Percentiles rank a stretch among this genome's conserved stretches.
Evolutionary conservation across 2,329 filamentous ascomycete species (phyloP).

Genomic region (Pestalotiopsis sp.): DNA sequence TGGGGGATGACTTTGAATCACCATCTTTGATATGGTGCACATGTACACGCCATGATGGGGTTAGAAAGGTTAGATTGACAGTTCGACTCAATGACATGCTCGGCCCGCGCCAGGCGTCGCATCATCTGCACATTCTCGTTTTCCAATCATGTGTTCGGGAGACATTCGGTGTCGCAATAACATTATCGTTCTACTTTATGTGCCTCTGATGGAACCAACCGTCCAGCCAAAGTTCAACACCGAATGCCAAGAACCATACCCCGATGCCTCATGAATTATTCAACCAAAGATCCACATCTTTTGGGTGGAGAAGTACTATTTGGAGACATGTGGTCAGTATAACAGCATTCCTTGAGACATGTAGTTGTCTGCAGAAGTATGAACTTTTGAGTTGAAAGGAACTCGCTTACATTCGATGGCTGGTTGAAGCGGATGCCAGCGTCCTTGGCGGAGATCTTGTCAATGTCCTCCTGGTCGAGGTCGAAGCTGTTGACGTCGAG

Average conservation of each 20-base stretch:
- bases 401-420: constrained; percentile 66
- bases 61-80: neutral
- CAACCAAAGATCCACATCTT: constrained; percentile 62
- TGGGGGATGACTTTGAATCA: constrained; percentile 8
- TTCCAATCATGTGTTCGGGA: neutral
- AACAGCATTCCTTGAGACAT: too few relatives aligned
- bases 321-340: neutral
- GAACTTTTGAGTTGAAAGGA: neutral
- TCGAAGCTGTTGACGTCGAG: constrained; percentile 69
- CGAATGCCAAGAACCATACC: neutral
- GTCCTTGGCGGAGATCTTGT: constrained; percentile 68
- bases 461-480: constrained; percentile 66
- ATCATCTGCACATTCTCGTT: neutral
- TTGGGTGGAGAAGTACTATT: constrained; percentile 57
- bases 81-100: neutral
- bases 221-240: neutral
- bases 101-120: neutral
- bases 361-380: too few relatives aligned
- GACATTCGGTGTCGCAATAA: neutral
- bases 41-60: neutral
- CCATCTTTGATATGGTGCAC: neutral
- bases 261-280: too few relatives aligned
- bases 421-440: constrained; percentile 75
- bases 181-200: neutral
- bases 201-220: neutral